These are phyloP conservation scores for Fusarium sp. DNA, from an alignment of 2,329 filamentous ascomycete species.

Conservation along the genomic window DNA sequence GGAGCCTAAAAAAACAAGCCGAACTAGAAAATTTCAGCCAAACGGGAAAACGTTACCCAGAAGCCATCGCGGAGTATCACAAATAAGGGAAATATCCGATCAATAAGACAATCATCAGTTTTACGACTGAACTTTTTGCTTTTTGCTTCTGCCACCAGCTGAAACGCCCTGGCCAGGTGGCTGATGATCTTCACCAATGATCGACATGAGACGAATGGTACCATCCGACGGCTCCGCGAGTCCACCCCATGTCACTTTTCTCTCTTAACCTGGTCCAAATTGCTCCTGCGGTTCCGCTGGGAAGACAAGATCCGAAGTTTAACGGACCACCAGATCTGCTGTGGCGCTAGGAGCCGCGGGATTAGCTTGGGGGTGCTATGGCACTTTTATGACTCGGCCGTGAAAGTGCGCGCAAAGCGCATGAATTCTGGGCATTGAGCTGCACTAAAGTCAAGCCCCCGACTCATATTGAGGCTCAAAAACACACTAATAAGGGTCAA, in stretches of 20 bases:
- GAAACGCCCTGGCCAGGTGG: not conserved
- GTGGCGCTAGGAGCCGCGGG: slow-evolving; percentile 2
- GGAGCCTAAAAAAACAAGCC: slow-evolving; percentile 2
- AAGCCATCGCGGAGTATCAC: not conserved
- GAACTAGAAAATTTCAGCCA: slow-evolving; percentile 2
- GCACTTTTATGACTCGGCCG: slow-evolving; percentile 1
- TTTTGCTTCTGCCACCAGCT: not conserved
- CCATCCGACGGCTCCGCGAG: slow-evolving; percentile 16
- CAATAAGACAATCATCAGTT: too few species aligned
- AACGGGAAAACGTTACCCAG: slow-evolving; percentile 12
- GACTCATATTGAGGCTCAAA: slow-evolving; percentile 33
- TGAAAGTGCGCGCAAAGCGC: not conserved
- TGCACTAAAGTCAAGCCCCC: not conserved
- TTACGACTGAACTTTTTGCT: too few species aligned
- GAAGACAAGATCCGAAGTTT: slow-evolving; percentile 2
- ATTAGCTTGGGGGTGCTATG: not conserved
- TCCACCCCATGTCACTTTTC: slow-evolving; percentile 1
- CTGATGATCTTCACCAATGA: slow-evolving; percentile 9
- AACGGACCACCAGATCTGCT: slow-evolving; percentile 17
- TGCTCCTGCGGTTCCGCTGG: slow-evolving; percentile 32
- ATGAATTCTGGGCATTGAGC: too few species aligned
- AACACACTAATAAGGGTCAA: slow-evolving; percentile 14
- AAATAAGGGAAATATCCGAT: not conserved
- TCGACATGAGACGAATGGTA: not conserved
- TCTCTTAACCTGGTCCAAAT: slow-evolving; percentile 1